Percentiles rank a stretch among this genome's conserved stretches.
These are phyloP conservation scores for Cryptococcus sp. DNA, from an alignment of 1,284 basidiomycete species.

Conservation along the genomic window DNA sequence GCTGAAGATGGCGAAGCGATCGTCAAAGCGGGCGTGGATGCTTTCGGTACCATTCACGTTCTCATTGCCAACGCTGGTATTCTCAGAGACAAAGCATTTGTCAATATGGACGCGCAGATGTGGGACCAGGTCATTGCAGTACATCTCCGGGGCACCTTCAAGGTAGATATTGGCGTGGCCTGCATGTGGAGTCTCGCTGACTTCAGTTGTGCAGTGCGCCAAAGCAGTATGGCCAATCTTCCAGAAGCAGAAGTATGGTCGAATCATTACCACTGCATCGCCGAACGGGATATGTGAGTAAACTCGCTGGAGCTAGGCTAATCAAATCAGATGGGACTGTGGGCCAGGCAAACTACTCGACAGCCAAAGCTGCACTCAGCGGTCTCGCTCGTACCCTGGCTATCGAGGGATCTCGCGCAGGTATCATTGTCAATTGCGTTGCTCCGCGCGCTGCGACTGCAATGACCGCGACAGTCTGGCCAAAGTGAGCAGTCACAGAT, in stretches of 20 bases:
- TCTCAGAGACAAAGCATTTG: slow-evolving; percentile 87
- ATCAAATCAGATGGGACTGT: slow-evolving; percentile 78
- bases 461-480: slow-evolving; percentile 86
- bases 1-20: slow-evolving; percentile 85
- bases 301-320: background rate
- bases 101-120: slow-evolving; percentile 83
- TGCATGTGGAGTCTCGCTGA: slow-evolving; percentile 2
- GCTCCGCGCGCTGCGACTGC: slow-evolving; percentile 88
- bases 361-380: slow-evolving; percentile 92
- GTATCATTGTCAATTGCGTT: slow-evolving; percentile 84
- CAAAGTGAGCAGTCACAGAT: slow-evolving; percentile 4
- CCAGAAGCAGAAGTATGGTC: slow-evolving; percentile 94
- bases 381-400: slow-evolving; percentile 87
- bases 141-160: slow-evolving; percentile 70
- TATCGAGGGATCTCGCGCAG: slow-evolving; percentile 89
- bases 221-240: slow-evolving; percentile 98
- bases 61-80: slow-evolving; percentile 95
- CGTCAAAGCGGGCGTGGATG: slow-evolving; percentile 81
- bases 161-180: slow-evolving; percentile 54
- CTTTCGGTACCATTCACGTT: slow-evolving; percentile 86
- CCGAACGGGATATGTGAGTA: slow-evolving; percentile 85
- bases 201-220: slow-evolving; percentile 61
- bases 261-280: slow-evolving; percentile 92
- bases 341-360: slow-evolving; percentile 81
- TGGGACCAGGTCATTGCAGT: slow-evolving; percentile 93